Conservation (phyloP, 1,284 basidiomycete species). For the Austropuccinia psidii region DNA sequence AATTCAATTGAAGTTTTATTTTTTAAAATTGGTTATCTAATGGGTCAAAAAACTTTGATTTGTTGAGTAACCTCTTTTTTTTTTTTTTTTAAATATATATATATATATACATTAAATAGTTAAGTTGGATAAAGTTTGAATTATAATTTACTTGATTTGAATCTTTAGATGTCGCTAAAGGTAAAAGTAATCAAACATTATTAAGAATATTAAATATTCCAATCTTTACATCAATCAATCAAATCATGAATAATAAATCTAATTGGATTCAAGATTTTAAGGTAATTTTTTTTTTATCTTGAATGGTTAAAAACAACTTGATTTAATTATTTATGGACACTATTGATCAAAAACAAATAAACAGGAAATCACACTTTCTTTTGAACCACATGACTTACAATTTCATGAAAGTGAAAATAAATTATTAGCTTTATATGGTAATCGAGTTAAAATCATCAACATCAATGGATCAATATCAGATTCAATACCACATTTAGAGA, state of each 20-base stretch:
- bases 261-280: not conserved
- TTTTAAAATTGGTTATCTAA: conserved; percentile 81
- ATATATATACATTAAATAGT: too few species aligned
- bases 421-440: conserved; percentile 9
- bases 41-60: conserved; percentile 75
- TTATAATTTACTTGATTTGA: too few species aligned
- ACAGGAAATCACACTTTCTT: conserved; percentile 38
- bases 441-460: conserved; percentile 53
- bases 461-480: conserved; percentile 73
- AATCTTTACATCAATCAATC: not conserved
- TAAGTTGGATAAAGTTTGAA: too few species aligned
- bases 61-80: conserved; percentile 6
- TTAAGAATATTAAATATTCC: conserved; percentile 9
- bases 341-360: not conserved
- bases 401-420: conserved; percentile 12
- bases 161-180: not conserved
- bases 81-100: not conserved
- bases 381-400: conserved; percentile 6
- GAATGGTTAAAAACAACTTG: too few species aligned
- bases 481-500: conserved; percentile 52
- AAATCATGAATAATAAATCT: not conserved
- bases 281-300: not conserved
- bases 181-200: not conserved
- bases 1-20: too few species aligned
- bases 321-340: not conserved